Base-by-base conservation (phyloP, 2,329 filamentous ascomycete species). In the Myriosclerotinia scirpicola region DNA sequence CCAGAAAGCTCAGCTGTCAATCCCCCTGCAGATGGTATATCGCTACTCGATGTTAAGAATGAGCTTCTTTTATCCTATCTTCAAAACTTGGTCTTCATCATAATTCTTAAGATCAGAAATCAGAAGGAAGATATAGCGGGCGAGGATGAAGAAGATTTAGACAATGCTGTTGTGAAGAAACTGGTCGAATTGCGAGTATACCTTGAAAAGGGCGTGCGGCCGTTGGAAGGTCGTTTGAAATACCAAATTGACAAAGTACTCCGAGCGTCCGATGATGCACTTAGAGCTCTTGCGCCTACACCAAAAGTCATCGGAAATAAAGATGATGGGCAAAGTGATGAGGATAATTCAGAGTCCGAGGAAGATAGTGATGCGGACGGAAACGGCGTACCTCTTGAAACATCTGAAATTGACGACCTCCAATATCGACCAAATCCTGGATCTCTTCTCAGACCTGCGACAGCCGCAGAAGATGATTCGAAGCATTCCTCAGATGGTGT, bases 181-280 rank as follows among this genome's bases (percentile, higher is more conserved):
- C 84, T 99, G n/a, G 87, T 93, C 22, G 93, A 97, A 78, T 82
- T 97, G 63, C 87, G 94, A n/a, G 83, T 97, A 0, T 98, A 96
- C 76, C 82, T 99, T 1, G 96, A 99, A 75, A 93, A 93, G 76
- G 96, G 95, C 71, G 91, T 97, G 4, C 87, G 91, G 20, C 95
- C 95, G 0, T 80, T 98, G 20, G 96, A 99, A 79, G 90, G 90
- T 71, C 91, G 93, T 73, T 80, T 99, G 69, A 94, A 93, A 71
- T 99, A 97, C 79, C 93, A 97, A 77, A 92, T 99, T 74, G 94
- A 98, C 78, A 95, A 96, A 76, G 93, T 97, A 36, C 83, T 99
- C 26, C 90, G 92, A 70, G 91, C 92, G 0, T 93, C 93, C 46
- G 91, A 96, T 69, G 72, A 72, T 72, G 84, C 86, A 5, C 84